Percentiles rank a stretch among this genome's conserved stretches.
phyloP scores from a whole-genome alignment of 805 yeast species.

The Kodamaea fukazawae region DNA sequence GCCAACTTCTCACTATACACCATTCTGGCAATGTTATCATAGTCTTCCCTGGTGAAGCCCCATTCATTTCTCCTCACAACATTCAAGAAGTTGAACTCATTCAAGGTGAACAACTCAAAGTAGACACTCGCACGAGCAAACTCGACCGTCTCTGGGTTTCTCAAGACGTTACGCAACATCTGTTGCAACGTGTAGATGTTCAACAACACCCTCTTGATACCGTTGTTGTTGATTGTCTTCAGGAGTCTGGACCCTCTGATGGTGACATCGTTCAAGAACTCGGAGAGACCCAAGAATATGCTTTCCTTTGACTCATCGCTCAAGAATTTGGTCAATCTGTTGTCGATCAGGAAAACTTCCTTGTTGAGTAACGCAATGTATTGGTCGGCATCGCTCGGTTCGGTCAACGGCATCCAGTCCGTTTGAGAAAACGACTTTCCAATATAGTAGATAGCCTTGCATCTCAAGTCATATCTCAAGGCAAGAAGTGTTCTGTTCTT shows the following conservation, averaged over 20 bases:
- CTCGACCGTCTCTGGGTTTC: conserved; percentile 50
- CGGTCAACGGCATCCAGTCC: conserved; percentile 50
- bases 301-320: conserved; percentile 30
- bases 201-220: conserved; percentile 55
- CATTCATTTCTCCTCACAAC: conserved; percentile 30
- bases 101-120: conserved; percentile 52
- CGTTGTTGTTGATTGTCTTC: conserved; percentile 51
- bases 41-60: conserved; percentile 44
- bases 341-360: conserved; percentile 46
- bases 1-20: conserved; percentile 47
- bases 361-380: conserved; percentile 51
- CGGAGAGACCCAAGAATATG: conserved; percentile 47
- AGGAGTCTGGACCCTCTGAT: conserved; percentile 53
- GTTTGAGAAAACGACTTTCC: conserved; percentile 47
- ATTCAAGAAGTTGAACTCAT: conserved; percentile 47
- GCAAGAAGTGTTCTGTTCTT: conserved; percentile 42
- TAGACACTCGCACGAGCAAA: conserved; percentile 53
- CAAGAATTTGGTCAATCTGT: conserved; percentile 33
- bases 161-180: conserved; percentile 57
- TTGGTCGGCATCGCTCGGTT: conserved; percentile 60
- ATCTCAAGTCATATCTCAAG: conserved; percentile 56
- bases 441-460: conserved; percentile 51
- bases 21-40: conserved; percentile 50
- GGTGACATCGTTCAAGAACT: conserved; percentile 49
- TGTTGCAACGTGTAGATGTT: conserved; percentile 69